Conservation (phyloP, 345 rosid species). For the Populus simonii region DNA sequence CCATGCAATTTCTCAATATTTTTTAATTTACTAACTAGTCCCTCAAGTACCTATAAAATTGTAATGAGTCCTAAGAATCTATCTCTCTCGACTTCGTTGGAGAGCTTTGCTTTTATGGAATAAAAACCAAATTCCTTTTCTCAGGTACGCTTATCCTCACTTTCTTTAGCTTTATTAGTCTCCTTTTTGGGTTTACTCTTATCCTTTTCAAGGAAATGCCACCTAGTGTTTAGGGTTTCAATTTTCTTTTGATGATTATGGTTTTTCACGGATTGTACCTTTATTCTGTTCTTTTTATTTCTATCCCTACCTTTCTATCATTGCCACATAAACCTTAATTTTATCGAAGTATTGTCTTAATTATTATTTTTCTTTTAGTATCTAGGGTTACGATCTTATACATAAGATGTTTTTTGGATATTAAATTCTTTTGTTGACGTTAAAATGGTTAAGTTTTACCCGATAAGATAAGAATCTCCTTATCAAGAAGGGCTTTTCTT, state of each 20-base stretch:
- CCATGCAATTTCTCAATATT: not conserved
- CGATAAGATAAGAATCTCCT: too few species aligned
- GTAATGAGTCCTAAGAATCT: not conserved
- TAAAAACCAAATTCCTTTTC: not conserved
- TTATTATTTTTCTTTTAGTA: too few species aligned
- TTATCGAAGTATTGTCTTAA: not conserved
- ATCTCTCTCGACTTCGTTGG: not conserved
- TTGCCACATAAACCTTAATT: not conserved
- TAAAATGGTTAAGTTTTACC: too few species aligned
- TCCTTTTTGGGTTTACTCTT: not conserved
- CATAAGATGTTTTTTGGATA: too few species aligned
- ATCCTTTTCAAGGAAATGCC: not conserved
- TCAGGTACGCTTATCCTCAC: slow-evolving; percentile 15
- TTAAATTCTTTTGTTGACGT: too few species aligned
- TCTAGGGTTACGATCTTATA: too few species aligned
- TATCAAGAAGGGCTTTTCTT: too few species aligned
- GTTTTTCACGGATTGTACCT: slow-evolving; percentile 3
- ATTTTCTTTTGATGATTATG: not conserved
- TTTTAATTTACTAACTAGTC: slow-evolving; percentile 6
- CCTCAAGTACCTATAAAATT: slow-evolving; percentile 30
- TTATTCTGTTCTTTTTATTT: not conserved
- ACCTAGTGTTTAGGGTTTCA: not conserved
- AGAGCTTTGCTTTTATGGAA: not conserved
- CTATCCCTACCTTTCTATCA: not conserved
- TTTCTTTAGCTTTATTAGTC: not conserved